Percentiles rank a stretch among this genome's conserved stretches.
phyloP scores from a whole-genome alignment of 163 green algal genomes.

The Prototheca cutis region DNA sequence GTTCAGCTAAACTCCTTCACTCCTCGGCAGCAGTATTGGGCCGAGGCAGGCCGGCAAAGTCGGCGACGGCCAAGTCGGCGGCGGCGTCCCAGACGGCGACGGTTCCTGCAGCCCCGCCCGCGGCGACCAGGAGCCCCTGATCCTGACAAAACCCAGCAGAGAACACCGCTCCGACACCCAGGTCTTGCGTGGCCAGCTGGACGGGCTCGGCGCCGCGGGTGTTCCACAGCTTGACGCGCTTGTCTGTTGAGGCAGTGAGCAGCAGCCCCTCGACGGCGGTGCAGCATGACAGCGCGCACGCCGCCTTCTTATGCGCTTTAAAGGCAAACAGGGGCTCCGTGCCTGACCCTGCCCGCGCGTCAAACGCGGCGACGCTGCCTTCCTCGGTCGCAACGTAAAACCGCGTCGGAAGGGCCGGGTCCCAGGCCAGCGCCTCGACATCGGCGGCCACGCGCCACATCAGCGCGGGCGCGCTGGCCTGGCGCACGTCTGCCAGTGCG shows the following conservation, averaged over 20 bases:
- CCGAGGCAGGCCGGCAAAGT: not conserved
- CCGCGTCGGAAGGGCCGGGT: slow-evolving; percentile 53
- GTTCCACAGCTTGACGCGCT: slow-evolving; percentile 46
- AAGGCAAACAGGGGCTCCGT: slow-evolving; percentile 59
- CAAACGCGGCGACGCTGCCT: slow-evolving; percentile 68
- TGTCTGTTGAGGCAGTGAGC: slow-evolving; percentile 84
- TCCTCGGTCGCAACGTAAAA: slow-evolving; percentile 86
- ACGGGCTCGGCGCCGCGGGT: not conserved
- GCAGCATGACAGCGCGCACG: slow-evolving; percentile 69
- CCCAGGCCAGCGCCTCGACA: slow-evolving; percentile 82
- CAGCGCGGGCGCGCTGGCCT: slow-evolving; percentile 26
- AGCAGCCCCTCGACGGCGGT: slow-evolving; percentile 57
- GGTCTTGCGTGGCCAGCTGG: slow-evolving; percentile 58
- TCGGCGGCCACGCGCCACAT: slow-evolving; percentile 71
- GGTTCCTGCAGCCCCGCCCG: slow-evolving; percentile 72
- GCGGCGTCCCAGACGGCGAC: slow-evolving; percentile 77
- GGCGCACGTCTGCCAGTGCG: slow-evolving; percentile 75
- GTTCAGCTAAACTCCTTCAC: not conserved
- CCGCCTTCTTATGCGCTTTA: slow-evolving; percentile 73
- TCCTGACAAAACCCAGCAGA: slow-evolving; percentile 55
- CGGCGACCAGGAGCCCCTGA: slow-evolving; percentile 64
- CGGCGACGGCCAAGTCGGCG: slow-evolving; percentile 19
- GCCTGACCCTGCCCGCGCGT: slow-evolving; percentile 53
- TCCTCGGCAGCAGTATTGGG: not conserved
- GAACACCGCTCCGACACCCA: slow-evolving; percentile 74